A percentile compares a stretch with the other conserved stretches of the same genome.
These are phyloP conservation scores for Cladophialophora yegresii DNA, from an alignment of 2,329 filamentous ascomycete species.

Conservation along the genomic window DNA sequence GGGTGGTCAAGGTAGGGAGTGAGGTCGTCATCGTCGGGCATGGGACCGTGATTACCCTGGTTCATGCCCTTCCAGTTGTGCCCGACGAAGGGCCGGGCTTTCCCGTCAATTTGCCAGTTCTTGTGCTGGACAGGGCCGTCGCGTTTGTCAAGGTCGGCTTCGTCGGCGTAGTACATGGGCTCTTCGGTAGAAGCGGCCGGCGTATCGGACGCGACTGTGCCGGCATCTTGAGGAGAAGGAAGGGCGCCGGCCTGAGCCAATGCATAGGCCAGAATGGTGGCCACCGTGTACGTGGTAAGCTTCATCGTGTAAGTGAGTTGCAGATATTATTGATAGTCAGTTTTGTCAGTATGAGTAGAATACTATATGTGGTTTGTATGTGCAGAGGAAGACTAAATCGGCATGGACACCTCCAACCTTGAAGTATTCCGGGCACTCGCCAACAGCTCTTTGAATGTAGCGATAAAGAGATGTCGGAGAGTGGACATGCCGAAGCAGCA, in stretches of 20 bases:
- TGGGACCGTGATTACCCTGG: slow-evolving; percentile 24
- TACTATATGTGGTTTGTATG: not conserved
- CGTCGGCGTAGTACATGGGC: slow-evolving; percentile 14
- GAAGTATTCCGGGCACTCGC: not conserved
- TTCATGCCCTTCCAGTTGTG: slow-evolving; percentile 15
- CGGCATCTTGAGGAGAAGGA: slow-evolving; percentile 20
- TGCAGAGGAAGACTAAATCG: not conserved
- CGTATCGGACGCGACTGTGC: not conserved
- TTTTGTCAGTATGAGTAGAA: not conserved
- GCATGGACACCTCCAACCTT: not conserved
- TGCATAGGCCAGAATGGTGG: slow-evolving; percentile 26
- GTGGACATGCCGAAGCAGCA: slow-evolving; percentile 1
- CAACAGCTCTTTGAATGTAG: slow-evolving; percentile 4
- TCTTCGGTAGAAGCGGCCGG: not conserved
- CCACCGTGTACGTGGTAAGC: slow-evolving; percentile 19
- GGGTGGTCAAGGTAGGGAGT: slow-evolving; percentile 6
- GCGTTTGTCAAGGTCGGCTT: slow-evolving; percentile 18
- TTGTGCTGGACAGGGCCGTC: not conserved
- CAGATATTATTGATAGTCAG: not conserved
- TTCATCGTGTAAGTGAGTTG: slow-evolving; percentile 14
- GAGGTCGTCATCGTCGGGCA: slow-evolving; percentile 15
- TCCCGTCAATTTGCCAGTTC: slow-evolving; percentile 1
- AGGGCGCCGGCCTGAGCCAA: slow-evolving; percentile 24
- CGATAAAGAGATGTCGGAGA: slow-evolving; percentile 19
- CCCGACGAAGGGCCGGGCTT: not conserved